phyloP scores from a whole-genome alignment of 1,284 basidiomycete genomes.

The Boletus mariae region DNA sequence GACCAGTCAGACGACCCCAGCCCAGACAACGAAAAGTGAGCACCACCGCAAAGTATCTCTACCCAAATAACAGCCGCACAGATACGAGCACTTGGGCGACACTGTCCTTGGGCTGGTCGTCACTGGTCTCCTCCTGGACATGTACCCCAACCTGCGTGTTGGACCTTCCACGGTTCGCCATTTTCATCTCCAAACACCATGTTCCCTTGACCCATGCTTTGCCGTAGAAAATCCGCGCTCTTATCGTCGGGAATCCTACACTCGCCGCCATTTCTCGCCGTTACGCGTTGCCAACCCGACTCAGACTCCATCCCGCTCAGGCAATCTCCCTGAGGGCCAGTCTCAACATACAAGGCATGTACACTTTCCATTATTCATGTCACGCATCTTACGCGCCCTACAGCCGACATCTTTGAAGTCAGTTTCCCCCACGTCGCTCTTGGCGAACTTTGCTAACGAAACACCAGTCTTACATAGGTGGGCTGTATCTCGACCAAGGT shows the following conservation, averaged over 20 bases:
- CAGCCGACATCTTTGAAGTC: constrained; percentile 77
- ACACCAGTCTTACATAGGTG: constrained; percentile 69
- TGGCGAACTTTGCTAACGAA: constrained; percentile 4
- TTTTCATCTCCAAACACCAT: not conserved
- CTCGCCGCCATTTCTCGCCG: constrained; percentile 62
- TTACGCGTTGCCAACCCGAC: constrained; percentile 57
- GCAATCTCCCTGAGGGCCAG: constrained; percentile 64
- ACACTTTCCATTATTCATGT: not conserved
- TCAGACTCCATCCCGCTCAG: constrained; percentile 66
- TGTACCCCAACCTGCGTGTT: constrained; percentile 66
- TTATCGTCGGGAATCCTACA: constrained; percentile 70
- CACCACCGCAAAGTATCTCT: not conserved
- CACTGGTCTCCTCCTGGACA: constrained; percentile 56
- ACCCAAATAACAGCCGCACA: constrained; percentile 25
- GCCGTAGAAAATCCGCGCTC: constrained; percentile 63
- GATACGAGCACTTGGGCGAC: constrained; percentile 72
- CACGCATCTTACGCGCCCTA: constrained; percentile 8
- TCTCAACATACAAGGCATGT: constrained; percentile 62
- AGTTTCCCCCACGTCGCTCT: constrained; percentile 10
- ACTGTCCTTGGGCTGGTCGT: constrained; percentile 63
- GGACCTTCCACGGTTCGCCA: constrained; percentile 66
- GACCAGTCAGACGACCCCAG: constrained; percentile 64
- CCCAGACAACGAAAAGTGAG: constrained; percentile 73
- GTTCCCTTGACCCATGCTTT: not conserved
- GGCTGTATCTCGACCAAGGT: constrained; percentile 65